Base-by-base conservation (phyloP, 2,329 filamentous ascomycete species). In the Ophiognomonia clavigignenti-juglandacearum region DNA sequence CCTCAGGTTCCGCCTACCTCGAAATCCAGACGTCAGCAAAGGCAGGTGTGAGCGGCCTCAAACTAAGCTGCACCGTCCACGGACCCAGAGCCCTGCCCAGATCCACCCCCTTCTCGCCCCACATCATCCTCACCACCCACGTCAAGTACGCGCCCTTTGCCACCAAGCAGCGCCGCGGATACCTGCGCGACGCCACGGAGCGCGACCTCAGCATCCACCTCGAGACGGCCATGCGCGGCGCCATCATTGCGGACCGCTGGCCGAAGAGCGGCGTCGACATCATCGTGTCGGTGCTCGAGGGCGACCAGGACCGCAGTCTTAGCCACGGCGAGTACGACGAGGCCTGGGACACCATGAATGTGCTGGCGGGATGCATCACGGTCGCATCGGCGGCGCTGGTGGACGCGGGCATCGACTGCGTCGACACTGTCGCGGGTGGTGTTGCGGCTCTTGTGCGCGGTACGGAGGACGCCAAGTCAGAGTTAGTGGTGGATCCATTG, bases 181-280 rank as follows among this genome's bases (percentile, higher is more conserved):
- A 96, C 63, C 72, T 96, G 19, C 83, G 91, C 39, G 92, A 97
- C 64, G 76, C 85, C 14, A 85, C 78, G 52, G 93, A 98, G 69
- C 80, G 91, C 42, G 93, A 98, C 62, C 75, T 98, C 2, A 88
- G 88, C 11, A 86, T 91, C 10, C 92, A 97, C 63, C 73, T 98
- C 3, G 91, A 97, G 66, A 92, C 89, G 14, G 91, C 93, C 22
- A 74, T 98, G 42, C 80, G 90, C 27, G 92, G 92, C 1, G 87
- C 89, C 7, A 83, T 97, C 42, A 92, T 97, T 60, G 90, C 89
- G 13, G 91, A 96, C 63, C 77, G 92, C 48, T 98, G 92, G 88
- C 93, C 93, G n/a, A 98, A 98, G 73, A 96, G 89, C 64, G 91
- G 89, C 37, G 84, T 96, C n/a, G 93, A 98, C 63, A 84, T 98